Evolutionary conservation across 352 stramenopile species (phyloP).

Genomic region (Globisporangium takayamanum): DNA sequence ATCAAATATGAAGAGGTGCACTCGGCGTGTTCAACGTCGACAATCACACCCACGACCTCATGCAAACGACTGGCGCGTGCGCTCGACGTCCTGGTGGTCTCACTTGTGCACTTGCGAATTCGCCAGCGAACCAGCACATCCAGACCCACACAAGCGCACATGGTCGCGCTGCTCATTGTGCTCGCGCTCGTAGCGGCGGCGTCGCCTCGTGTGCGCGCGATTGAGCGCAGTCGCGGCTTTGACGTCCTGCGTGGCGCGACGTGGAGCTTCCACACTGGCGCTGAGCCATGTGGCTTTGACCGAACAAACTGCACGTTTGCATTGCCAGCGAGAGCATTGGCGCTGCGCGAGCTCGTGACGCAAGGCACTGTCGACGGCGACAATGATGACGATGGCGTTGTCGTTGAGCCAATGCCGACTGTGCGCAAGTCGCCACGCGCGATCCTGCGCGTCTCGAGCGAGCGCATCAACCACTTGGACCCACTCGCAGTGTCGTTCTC

Average conservation of each 20-base stretch:
- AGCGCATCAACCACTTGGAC: slow-evolving; percentile 16
- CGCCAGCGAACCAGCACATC: too few relatives aligned
- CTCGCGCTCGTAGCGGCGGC: not conserved
- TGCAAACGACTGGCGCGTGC: too few relatives aligned
- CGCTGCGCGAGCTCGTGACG: not conserved
- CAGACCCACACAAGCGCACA: too few relatives aligned
- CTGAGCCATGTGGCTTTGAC: slow-evolving; percentile 4
- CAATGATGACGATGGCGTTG: not conserved
- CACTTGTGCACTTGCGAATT: too few relatives aligned
- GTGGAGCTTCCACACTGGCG: slow-evolving; percentile 8
- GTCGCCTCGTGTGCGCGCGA: not conserved
- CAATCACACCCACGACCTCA: too few relatives aligned
- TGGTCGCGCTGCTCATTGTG: not conserved
- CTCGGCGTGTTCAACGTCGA: too few relatives aligned
- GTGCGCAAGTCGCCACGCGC: slow-evolving; percentile 9
- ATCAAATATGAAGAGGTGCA: too few relatives aligned
- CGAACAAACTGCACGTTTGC: slow-evolving; percentile 11
- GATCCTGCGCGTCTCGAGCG: slow-evolving; percentile 11
- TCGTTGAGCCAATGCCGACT: slow-evolving; percentile 4
- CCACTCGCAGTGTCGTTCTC: slow-evolving; percentile 10
- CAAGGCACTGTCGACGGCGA: not conserved
- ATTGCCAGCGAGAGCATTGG: not conserved
- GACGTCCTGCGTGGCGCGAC: slow-evolving; percentile 10
- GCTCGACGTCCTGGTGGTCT: too few relatives aligned
- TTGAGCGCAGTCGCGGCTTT: slow-evolving; percentile 1